Evolutionary conservation across 176 grass and related monocot genomes (phyloP).

Genomic region (Puya raimondii): DNA sequence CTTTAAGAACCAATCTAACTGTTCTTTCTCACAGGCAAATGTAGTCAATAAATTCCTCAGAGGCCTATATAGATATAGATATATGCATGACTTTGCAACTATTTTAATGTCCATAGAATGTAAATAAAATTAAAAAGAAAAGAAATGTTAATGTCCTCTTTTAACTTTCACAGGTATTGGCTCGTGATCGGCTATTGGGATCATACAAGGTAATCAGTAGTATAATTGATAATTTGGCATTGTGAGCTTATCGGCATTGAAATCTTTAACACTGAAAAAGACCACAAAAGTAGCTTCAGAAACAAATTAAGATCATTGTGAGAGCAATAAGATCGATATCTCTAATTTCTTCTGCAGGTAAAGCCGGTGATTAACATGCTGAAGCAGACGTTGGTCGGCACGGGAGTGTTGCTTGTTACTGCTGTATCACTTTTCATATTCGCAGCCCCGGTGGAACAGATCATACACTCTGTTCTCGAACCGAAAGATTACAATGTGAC

Average conservation of each 20-base stretch:
- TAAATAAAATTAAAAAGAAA: not conserved
- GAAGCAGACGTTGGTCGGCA: slow-evolving; percentile 92
- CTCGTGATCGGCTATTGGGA: slow-evolving; percentile 85
- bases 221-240: not conserved
- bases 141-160: not conserved
- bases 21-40: too few species aligned
- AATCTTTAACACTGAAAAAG: not conserved
- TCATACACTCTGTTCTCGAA: slow-evolving; percentile 41
- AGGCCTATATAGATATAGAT: too few species aligned
- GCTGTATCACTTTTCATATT: slow-evolving; percentile 64
- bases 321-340: not conserved
- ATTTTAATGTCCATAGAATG: not conserved
- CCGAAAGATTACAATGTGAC: slow-evolving; percentile 17
- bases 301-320: not conserved
- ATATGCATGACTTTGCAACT: too few species aligned
- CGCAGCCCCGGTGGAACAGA: slow-evolving; percentile 57
- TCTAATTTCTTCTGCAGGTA: slow-evolving; percentile 33
- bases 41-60: too few species aligned
- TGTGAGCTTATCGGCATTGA: not conserved
- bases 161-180: slow-evolving; percentile 49
- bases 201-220: slow-evolving; percentile 59
- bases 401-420: slow-evolving; percentile 62
- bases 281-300: not conserved
- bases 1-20: too few species aligned
- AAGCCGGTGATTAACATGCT: slow-evolving; percentile 88